Evolutionary conservation across 1,284 basidiomycete species (phyloP).

Genomic region (Rugiboletus extremiorientalis): DNA sequence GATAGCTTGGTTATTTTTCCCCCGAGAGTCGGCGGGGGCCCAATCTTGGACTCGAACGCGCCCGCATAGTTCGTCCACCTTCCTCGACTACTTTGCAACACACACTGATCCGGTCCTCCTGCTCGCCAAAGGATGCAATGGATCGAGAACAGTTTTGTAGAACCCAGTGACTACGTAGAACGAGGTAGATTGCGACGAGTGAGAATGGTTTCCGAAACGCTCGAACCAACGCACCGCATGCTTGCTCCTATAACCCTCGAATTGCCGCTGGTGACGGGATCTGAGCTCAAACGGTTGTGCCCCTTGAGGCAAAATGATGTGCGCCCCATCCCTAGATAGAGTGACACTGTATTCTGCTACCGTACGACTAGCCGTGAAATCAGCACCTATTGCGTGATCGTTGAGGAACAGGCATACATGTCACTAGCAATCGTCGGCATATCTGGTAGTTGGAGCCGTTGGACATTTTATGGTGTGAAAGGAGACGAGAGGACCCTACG

Average conservation of each 20-base stretch:
- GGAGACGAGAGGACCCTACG: too few relatives aligned
- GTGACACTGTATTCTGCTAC: not conserved
- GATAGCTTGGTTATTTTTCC: not conserved
- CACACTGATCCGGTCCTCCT: not conserved
- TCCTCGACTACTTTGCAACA: not conserved
- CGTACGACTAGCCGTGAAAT: too few relatives aligned
- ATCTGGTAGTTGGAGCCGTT: too few relatives aligned
- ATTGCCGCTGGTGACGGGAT: not conserved
- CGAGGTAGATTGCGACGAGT: not conserved
- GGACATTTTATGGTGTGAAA: too few relatives aligned
- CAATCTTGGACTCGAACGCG: conserved; percentile 1
- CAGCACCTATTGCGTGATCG: too few relatives aligned
- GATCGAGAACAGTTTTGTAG: conserved; percentile 3
- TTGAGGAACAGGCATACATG: too few relatives aligned
- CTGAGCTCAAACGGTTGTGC: not conserved
- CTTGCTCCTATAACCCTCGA: not conserved
- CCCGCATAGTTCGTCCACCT: not conserved
- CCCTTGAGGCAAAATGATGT: conserved; percentile 5
- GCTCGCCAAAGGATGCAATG: conserved; percentile 1
- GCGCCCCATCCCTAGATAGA: not conserved
- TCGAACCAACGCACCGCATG: conserved; percentile 1
- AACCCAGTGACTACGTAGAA: conserved; percentile 8
- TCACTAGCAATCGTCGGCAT: too few relatives aligned
- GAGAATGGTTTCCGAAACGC: not conserved
- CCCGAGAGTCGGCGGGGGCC: not conserved